Base-by-base conservation (phyloP, 129 eudicot genomes). In the Flaveria trinervia region DNA sequence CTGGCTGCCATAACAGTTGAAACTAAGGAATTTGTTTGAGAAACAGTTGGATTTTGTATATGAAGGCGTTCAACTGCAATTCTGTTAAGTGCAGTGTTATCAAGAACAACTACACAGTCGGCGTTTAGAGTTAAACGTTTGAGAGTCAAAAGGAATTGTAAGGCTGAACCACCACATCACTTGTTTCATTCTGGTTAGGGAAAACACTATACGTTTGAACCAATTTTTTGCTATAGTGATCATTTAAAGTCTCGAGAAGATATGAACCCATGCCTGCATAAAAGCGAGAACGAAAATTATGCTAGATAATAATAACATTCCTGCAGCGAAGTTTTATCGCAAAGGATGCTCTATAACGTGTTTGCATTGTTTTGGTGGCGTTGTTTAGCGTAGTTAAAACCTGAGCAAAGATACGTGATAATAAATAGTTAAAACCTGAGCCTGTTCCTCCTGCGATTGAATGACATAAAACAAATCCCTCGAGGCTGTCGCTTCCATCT, bases 401-500 rank as follows among this genome's bases (percentile, higher is more conserved):
- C 30, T 30, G 11, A 2, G 49, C 49, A 1, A 45, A 2, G 49
- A 45, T 14, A 54, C 25, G 9, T 17, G 25, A 54, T 17, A 18
- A n/a, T n/a, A 16, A 54, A 77, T 10, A 1, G 56, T 10, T 39
- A 70, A 55, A 57, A 92, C 98, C 97, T 88, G 98, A 93, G 65
- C 97, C 97, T 33, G 98, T 88, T 77, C 98, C 98, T 23, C 98
- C 98, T 49, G 97, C 98, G 78, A 93, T 93, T 9, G 96, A 90
- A 81, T 93, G 98, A 74, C 98, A 93, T 55, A 93, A 85, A 83
- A 90, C 96, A 65, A 93, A 93, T 56, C 98, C 97, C 72, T 93
- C 98, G 55, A 93, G 96, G 77, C 97, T 93, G 79, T 93, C 98
- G 79, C 98, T 93, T 73, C 98, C 97, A 84, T 93, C 97, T 70